Conservation (phyloP, 1,284 basidiomycete genomes). For the Erythrobasidium hasegawianum region DNA sequence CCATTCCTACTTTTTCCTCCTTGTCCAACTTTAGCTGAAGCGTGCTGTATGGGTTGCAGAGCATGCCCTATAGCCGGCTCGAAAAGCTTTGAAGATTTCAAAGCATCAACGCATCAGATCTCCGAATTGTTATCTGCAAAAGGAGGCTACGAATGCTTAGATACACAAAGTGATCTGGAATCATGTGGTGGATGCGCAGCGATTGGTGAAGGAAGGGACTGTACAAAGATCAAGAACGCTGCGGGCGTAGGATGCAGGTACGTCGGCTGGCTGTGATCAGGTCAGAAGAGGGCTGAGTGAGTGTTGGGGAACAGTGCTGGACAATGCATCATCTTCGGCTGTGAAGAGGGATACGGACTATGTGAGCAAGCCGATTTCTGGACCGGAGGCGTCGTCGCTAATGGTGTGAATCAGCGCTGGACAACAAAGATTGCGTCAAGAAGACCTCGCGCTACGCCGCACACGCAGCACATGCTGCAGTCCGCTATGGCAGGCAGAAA, state of each 20-base stretch:
- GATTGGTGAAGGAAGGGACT: slow-evolving; percentile 63
- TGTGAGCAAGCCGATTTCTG: slow-evolving; percentile 10
- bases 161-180: slow-evolving; percentile 49
- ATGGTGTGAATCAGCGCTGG: background rate
- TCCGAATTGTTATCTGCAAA: slow-evolving; percentile 17
- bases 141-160: slow-evolving; percentile 51
- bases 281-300: too few species aligned
- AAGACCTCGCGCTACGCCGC: background rate
- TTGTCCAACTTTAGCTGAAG: background rate
- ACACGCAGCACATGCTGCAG: background rate
- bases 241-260: slow-evolving; percentile 32
- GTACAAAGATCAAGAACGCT: slow-evolving; percentile 61
- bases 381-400: too few species aligned
- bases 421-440: background rate
- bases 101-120: slow-evolving; percentile 36
- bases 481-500: background rate
- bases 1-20: background rate
- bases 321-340: slow-evolving; percentile 46
- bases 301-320: slow-evolving; percentile 35
- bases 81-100: slow-evolving; percentile 35
- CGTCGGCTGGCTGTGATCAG: too few species aligned
- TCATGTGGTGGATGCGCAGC: slow-evolving; percentile 65
- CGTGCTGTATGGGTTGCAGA: slow-evolving; percentile 15
- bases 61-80: slow-evolving; percentile 43
- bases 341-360: slow-evolving; percentile 44